phyloP scores from a whole-genome alignment of 208 protist species.

The Leishmania braziliensis region DNA sequence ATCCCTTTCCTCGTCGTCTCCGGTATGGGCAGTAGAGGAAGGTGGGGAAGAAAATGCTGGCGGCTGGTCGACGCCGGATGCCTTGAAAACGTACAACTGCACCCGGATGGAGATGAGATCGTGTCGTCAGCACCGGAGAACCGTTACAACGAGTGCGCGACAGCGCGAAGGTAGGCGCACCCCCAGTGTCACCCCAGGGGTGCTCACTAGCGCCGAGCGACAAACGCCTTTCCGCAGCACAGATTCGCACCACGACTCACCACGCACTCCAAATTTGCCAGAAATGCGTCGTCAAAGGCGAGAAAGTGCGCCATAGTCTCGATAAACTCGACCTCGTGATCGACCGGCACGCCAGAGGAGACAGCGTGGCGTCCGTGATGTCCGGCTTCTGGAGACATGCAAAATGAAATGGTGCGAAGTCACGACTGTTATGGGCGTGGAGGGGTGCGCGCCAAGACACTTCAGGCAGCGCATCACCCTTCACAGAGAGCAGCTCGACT shows the following conservation, averaged over 20 bases:
- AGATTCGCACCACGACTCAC: slow-evolving; percentile 17
- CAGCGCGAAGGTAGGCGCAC: slow-evolving; percentile 1
- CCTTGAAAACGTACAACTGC: not conserved
- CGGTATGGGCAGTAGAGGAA: not conserved
- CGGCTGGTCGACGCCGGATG: not conserved
- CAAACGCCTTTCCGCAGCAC: slow-evolving; percentile 8
- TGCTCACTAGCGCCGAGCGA: slow-evolving; percentile 31
- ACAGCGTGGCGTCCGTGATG: slow-evolving; percentile 9
- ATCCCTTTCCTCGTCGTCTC: not conserved
- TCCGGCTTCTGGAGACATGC: slow-evolving; percentile 35
- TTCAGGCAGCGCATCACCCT: slow-evolving; percentile 26
- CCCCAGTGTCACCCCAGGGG: slow-evolving; percentile 11
- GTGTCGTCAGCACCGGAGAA: not conserved
- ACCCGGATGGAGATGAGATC: not conserved
- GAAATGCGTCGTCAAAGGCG: slow-evolving; percentile 26
- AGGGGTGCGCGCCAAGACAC: slow-evolving; percentile 5
- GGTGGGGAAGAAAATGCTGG: not conserved
- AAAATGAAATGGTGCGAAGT: slow-evolving; percentile 35
- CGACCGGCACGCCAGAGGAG: slow-evolving; percentile 14
- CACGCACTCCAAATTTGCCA: slow-evolving; percentile 26
- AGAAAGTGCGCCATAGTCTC: slow-evolving; percentile 40
- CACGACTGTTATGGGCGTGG: slow-evolving; percentile 21
- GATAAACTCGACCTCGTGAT: slow-evolving; percentile 22
- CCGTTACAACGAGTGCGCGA: not conserved
- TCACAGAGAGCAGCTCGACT: slow-evolving; percentile 9